Conservation (phyloP, 805 yeast species). For the Kluyveromyces aestuarii region DNA sequence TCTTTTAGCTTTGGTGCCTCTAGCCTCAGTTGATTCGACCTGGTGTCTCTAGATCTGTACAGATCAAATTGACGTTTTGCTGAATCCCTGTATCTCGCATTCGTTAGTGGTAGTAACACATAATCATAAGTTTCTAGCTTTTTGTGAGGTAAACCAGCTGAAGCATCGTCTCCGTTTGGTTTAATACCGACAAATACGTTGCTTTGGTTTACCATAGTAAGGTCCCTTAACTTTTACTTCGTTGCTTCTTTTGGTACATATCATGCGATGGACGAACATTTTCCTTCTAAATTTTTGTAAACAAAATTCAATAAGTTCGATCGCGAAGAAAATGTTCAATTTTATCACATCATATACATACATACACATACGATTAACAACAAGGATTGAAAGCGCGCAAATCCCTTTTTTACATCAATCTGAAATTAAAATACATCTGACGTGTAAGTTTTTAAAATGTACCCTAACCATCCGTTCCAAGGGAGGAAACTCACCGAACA, state of each 20-base stretch:
- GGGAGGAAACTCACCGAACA: slow-evolving; percentile 67
- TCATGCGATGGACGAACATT: not conserved
- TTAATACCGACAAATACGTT: slow-evolving; percentile 39
- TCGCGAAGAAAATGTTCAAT: not conserved
- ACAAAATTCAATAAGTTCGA: not conserved
- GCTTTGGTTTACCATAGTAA: slow-evolving; percentile 15
- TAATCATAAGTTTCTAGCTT: slow-evolving; percentile 35
- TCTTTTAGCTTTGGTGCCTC: slow-evolving; percentile 28
- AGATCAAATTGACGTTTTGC: slow-evolving; percentile 32
- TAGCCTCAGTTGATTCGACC: slow-evolving; percentile 12
- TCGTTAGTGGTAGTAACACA: slow-evolving; percentile 47
- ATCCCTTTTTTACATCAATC: not conserved
- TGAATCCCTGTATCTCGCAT: slow-evolving; percentile 37
- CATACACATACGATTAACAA: not conserved
- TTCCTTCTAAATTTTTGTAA: not conserved
- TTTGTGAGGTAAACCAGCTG: slow-evolving; percentile 23
- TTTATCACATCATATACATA: not conserved
- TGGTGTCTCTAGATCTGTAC: slow-evolving; percentile 16
- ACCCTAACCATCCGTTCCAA: slow-evolving; percentile 22
- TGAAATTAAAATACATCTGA: not conserved
- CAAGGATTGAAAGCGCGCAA: not conserved
- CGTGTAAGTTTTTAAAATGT: not conserved
- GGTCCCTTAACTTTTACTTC: not conserved
- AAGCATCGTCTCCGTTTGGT: slow-evolving; percentile 29
- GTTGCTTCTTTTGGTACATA: not conserved